A percentile compares a stretch with the other conserved stretches of the same genome.
These are phyloP conservation scores for Tardiomyces depauwii DNA, from an alignment of 1,139 yeast species.

Conservation along the genomic window DNA sequence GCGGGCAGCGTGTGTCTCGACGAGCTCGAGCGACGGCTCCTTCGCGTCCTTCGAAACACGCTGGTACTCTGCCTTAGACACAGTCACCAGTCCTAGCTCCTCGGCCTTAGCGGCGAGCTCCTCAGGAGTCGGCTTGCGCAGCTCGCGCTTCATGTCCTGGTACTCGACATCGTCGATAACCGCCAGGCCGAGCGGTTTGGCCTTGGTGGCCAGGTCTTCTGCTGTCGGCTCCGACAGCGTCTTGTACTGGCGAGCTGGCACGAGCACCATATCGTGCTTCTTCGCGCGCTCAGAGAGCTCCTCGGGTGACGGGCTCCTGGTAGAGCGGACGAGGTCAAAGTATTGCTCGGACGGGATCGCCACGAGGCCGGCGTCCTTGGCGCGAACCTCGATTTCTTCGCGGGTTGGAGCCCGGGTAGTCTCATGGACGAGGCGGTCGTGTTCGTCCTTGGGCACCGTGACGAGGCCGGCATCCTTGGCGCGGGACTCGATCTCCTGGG, in stretches of 20 bases:
- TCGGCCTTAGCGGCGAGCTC: background rate
- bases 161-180: background rate
- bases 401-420: background rate
- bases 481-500: background rate
- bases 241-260: background rate
- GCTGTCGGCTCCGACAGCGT: background rate
- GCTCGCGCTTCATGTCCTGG: background rate
- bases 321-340: slow-evolving; percentile 1
- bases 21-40: background rate
- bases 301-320: slow-evolving; percentile 1
- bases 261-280: slow-evolving; percentile 1
- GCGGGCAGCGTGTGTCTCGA: background rate
- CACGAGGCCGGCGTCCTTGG: background rate
- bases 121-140: background rate
- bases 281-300: background rate
- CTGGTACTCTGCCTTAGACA: background rate
- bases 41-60: background rate
- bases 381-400: background rate
- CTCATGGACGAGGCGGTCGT: background rate
- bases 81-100: background rate
- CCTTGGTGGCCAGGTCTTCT: background rate
- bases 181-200: background rate
- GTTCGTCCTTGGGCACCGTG: background rate
- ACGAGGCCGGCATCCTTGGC: background rate
- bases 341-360: slow-evolving; percentile 1